phyloP scores from a whole-genome alignment of 2,329 filamentous ascomycete genomes.

The Apiospora pterosperma region DNA sequence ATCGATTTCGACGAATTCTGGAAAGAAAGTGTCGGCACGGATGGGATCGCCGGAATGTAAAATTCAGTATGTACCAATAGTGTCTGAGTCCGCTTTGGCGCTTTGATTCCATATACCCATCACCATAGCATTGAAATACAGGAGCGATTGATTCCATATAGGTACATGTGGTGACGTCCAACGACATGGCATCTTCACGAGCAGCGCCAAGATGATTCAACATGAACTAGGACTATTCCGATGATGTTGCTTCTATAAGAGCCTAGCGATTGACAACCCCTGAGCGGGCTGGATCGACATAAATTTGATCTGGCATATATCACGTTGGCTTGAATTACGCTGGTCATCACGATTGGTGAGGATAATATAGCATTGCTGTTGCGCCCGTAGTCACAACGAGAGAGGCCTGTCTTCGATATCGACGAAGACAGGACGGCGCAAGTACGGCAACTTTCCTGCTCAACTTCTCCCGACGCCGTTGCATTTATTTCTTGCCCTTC shows the following conservation, averaged over 20 bases:
- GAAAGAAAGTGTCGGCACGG: constrained; percentile 55
- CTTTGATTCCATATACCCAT: neutral
- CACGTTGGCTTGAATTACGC: neutral
- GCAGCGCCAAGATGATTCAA: too few species aligned
- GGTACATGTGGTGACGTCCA: too few species aligned
- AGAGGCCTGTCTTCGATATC: neutral
- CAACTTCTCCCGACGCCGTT: neutral
- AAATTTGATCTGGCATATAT: neutral
- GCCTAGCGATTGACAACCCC: too few species aligned
- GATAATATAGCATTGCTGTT: neutral
- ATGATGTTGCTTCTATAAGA: too few species aligned
- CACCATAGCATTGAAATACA: neutral
- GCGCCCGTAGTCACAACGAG: neutral
- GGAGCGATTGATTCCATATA: neutral
- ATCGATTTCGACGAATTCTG: constrained; percentile 84
- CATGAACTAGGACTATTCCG: too few species aligned
- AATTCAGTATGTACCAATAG: neutral
- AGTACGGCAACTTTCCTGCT: too few species aligned
- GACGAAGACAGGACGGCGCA: too few species aligned
- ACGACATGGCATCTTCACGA: too few species aligned
- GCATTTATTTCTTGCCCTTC: constrained; percentile 40
- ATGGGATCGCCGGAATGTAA: constrained; percentile 7
- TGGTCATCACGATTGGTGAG: neutral
- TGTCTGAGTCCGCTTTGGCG: neutral
- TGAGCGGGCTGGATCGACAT: neutral